Base-by-base conservation (phyloP, 2,329 filamentous ascomycete genomes). In the Alternaria sp. region DNA sequence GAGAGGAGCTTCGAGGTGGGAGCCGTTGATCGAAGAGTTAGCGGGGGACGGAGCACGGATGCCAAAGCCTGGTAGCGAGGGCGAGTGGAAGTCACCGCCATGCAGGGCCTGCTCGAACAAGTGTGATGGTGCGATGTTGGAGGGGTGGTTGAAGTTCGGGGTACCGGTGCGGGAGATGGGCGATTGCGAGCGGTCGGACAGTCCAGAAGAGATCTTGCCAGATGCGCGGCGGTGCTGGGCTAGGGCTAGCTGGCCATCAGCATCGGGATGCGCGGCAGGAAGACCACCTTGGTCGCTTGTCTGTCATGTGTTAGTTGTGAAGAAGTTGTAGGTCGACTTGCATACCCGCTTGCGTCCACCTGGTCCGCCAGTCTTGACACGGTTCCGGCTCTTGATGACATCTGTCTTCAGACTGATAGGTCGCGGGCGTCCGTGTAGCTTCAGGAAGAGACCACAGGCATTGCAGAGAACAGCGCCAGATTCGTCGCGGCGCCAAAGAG, bases 341-440 rank as follows among this genome's bases (percentile, higher is more conserved):
- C 62, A 54, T 83, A 93, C 93, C 90, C 96, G 97, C 82, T 93
- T 94, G 75, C 93, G 91, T 50, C 90, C 89, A 67, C 92, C 88
- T 74, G 94, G 87, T 3, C 85, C 92, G 9, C 91, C 88, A 57
- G 93, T 96, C 86, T 98, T 98, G 73, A 98, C 95, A 69, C 96
- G 90, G 83, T 99, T 99, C 76, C 96, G 93, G 84, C 94, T 97
- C 86, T 99, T 99, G 84, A 99, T 99, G 71, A 98, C 95, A 85
- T 99, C 96, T 52, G 96, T 98, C 86, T 99, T 99, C 74, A 99
- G 87, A 73, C 93, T 97, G 80, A 97, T 97, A 71, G 96, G 96
- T 60, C 96, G 90, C 64, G 96, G 89, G 25, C 94, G 91, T 68
- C 94, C 94, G 80, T 99, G 96, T 71, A 99, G 87, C 86, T 99